Percentiles rank a stretch among this genome's conserved stretches.
Evolutionary conservation across 768 basidiomycete genomes (phyloP).

Genomic region (Naganishia onofrii): DNA sequence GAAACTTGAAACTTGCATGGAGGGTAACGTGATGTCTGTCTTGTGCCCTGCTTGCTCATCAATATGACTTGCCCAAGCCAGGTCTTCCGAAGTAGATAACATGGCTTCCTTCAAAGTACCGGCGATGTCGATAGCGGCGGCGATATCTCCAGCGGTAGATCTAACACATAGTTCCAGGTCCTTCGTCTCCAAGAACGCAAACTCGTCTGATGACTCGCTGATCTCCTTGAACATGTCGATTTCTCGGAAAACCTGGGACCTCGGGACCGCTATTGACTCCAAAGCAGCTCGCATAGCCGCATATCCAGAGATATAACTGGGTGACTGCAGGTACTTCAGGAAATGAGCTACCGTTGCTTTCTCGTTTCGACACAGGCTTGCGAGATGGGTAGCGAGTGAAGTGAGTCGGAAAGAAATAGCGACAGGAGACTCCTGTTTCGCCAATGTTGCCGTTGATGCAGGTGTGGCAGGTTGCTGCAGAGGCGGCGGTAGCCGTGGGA

Average conservation of each 20-base stretch:
- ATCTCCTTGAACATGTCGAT: conserved; percentile 42
- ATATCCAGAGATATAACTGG: conserved; percentile 40
- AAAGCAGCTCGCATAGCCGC: conserved; percentile 43
- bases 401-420: conserved; percentile 23
- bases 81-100: conserved; percentile 7
- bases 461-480: neutral
- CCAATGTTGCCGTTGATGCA: neutral
- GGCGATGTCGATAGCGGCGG: conserved; percentile 45
- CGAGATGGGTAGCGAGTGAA: conserved; percentile 42
- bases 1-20: neutral
- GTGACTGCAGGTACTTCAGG: conserved; percentile 41
- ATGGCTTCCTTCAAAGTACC: conserved; percentile 40
- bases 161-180: conserved; percentile 44
- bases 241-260: conserved; percentile 18
- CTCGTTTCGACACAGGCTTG: conserved; percentile 37
- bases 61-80: conserved; percentile 27
- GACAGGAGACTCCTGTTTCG: conserved; percentile 1
- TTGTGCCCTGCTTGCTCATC: conserved; percentile 38
- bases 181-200: conserved; percentile 9
- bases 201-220: conserved; percentile 35
- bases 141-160: conserved; percentile 40
- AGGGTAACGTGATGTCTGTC: neutral
- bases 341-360: conserved; percentile 36
- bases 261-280: conserved; percentile 5
- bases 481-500: neutral